Percentiles rank a stretch among this genome's conserved stretches.
phyloP scores from a whole-genome alignment of 805 yeast species.

The Lachancea dasiensis region DNA sequence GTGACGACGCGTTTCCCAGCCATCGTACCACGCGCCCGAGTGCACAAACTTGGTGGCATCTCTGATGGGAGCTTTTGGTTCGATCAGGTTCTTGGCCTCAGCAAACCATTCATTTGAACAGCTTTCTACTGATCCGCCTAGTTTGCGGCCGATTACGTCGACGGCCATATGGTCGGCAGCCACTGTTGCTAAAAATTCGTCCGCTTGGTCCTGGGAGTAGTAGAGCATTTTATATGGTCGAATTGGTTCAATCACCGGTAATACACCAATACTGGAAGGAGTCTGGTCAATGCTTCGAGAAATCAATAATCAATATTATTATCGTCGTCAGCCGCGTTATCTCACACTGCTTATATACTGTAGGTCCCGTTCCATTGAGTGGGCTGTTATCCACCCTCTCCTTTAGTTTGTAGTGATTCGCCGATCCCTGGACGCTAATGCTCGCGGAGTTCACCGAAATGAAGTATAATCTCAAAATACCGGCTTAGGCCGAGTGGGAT shows the following conservation, averaged over 20 bases:
- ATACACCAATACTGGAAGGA: not conserved
- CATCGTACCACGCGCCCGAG: slow-evolving; percentile 97
- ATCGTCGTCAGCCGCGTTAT: no score
- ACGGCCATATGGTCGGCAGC: slow-evolving; percentile 18
- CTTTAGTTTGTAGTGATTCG: not conserved
- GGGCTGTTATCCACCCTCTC: no score
- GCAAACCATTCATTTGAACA: slow-evolving; percentile 95
- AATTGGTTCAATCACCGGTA: not conserved
- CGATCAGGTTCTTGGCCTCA: slow-evolving; percentile 78
- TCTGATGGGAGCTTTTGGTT: slow-evolving; percentile 73
- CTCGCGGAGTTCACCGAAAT: not conserved
- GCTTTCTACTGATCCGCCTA: slow-evolving; percentile 69
- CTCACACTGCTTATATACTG: no score
- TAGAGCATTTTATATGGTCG: slow-evolving; percentile 1
- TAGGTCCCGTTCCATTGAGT: no score
- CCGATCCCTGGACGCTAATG: not conserved
- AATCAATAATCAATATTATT: no score
- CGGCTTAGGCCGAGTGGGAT: no score
- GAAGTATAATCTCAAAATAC: not conserved
- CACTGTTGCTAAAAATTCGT: slow-evolving; percentile 14
- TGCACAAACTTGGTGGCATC: slow-evolving; percentile 74
- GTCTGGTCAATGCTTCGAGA: no score
- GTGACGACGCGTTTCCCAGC: slow-evolving; percentile 98
- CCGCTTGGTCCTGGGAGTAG: slow-evolving; percentile 10
- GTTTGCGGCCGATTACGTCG: slow-evolving; percentile 77